Evolutionary conservation across 495 filamentous ascomycete genomes (phyloP), one percentile per base, ranked within the genome.

Genomic region (Clohesyomyces aquaticus): DNA sequence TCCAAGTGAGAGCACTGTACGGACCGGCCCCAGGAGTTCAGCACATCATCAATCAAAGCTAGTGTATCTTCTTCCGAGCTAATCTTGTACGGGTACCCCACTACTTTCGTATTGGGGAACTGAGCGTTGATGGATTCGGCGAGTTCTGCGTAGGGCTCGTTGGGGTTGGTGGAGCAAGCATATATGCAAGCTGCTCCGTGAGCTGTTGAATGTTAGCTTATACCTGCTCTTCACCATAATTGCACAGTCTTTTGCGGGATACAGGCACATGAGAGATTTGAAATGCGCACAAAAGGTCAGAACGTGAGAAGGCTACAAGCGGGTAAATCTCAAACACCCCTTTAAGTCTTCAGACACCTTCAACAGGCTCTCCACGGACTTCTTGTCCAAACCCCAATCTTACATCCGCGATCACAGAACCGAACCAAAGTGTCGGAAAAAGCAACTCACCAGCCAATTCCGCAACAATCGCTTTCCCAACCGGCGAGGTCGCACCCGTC

Each of bases 111-210:
- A 65, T 82, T 83, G 11, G 81, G 80, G 58, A 70, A 71, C 26
- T 65, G 26, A 28, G 76, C 66, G 55, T 75, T 71, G 42, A 83
- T 60, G 27, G 70, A 56, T 3, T 71, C 68, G 25, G 76, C 71
- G 19, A 83, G 69, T 11, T 49, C 21, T 16, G 67, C 50, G 62
- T 73, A 67, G 51, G 69, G 67, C 23, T 74, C 67, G 26, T 48
- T 58, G 6, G 75, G 53, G 2, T 64, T 48, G n/a, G 61, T 48
- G 19, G 71, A 71, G 64, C 75, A 78, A 47, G 76, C 73, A 71
- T 87, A 86, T 68, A 87, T 82, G 66, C 82, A 85, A 65, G 84
- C 84, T 58, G 83, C 83, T 28, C 84, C 83, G 69, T 87, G 84
- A 42, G 82, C 83, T 85, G 46, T 45, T 22, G 28, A 42, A 19